A percentile compares a stretch with the other conserved stretches of the same genome.
Conservation (phyloP, 2,329 filamentous ascomycete species). For the Sphaerulina vaccinii region DNA sequence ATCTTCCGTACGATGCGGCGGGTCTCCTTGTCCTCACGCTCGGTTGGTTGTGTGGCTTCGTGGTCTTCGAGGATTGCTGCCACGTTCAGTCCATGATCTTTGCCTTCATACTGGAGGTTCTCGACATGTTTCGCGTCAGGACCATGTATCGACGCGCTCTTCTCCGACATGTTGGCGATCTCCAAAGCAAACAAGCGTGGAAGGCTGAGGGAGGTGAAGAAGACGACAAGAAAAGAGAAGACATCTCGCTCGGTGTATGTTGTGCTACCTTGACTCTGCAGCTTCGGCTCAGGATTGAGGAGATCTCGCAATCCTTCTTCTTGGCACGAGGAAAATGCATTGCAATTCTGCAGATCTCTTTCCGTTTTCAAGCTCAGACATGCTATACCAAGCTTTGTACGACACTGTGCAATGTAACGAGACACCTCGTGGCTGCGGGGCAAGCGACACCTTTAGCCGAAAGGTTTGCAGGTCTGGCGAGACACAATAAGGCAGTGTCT, state of each 20-base stretch:
- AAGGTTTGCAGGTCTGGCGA: too few species aligned
- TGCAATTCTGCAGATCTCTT: conserved; percentile 12
- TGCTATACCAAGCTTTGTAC: conserved; percentile 13
- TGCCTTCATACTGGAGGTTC: conserved; percentile 6
- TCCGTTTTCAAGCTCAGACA: conserved; percentile 4
- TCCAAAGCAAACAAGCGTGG: neutral
- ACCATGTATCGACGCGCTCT: conserved; percentile 8
- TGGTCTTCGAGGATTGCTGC: conserved; percentile 6
- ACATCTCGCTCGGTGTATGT: neutral
- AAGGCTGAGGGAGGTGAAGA: neutral
- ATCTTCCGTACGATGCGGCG: conserved; percentile 23
- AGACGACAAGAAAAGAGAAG: neutral
- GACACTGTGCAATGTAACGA: too few species aligned
- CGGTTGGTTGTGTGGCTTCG: neutral
- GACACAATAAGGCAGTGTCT: too few species aligned
- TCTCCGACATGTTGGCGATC: conserved; percentile 7
- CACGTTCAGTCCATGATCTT: conserved; percentile 15
- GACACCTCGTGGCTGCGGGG: too few species aligned
- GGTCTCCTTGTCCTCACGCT: conserved; percentile 16
- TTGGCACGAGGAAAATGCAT: conserved; percentile 6
- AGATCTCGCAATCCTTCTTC: conserved; percentile 1
- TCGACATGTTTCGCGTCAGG: conserved; percentile 14
- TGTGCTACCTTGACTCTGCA: neutral
- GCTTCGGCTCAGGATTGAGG: neutral
- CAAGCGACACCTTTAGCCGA: too few species aligned